A percentile compares a stretch with the other conserved stretches of the same genome.
Conservation (phyloP, 768 basidiomycete genomes). For the Strobilomyces echinocephalus region DNA sequence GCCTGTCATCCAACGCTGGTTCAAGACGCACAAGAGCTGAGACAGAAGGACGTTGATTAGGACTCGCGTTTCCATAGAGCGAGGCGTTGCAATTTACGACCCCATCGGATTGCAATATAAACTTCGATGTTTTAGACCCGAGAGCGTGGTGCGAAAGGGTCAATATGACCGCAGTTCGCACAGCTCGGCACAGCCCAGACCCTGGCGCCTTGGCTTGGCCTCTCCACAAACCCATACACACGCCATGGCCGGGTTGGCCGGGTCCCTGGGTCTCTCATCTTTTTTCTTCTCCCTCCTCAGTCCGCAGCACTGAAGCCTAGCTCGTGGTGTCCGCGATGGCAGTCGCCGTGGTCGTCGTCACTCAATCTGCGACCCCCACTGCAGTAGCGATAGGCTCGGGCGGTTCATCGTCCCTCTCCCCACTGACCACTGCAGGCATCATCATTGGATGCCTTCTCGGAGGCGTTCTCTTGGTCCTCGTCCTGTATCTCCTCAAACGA, state of each 20-base stretch:
- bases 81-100: not conserved
- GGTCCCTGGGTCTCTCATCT: not conserved
- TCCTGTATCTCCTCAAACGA: constrained; percentile 12
- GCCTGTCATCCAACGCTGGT: constrained; percentile 52
- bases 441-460: constrained; percentile 18
- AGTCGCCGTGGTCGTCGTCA: constrained; percentile 7
- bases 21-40: constrained; percentile 31
- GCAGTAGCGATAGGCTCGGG: not conserved
- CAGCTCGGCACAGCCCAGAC: not conserved
- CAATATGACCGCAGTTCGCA: not conserved
- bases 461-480: constrained; percentile 6
- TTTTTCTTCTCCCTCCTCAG: not conserved
- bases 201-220: not conserved
- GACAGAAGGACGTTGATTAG: not conserved
- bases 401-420: constrained; percentile 4
- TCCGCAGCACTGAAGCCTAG: not conserved
- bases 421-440: constrained; percentile 17
- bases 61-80: not conserved
- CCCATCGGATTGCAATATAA: not conserved
- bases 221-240: not conserved
- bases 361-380: not conserved
- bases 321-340: constrained; percentile 6
- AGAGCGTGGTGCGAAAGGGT: constrained; percentile 9
- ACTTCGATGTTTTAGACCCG: not conserved
- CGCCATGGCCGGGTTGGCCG: too few relatives aligned